Base-by-base conservation (phyloP, 306 rosid species). In the Sphenostylis stenocarpa region DNA sequence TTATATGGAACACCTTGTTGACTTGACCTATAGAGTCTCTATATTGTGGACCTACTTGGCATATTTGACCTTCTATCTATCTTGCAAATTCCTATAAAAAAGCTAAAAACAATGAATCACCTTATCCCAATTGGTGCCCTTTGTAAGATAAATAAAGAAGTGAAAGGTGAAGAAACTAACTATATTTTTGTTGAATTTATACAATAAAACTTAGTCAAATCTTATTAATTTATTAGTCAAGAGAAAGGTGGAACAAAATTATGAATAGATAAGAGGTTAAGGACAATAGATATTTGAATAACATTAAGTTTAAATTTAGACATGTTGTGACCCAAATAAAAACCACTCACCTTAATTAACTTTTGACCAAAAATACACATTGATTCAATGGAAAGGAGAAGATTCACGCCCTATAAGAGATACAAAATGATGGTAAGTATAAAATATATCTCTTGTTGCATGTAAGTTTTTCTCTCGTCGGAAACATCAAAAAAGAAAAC, bases 311-410 rank as follows among this genome's bases (percentile, higher is more conserved):
- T 77, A 10, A 65, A 72, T 55, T 77, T 77, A 82, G 79, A 55
- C 10, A 81, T 1, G 23, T 15, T 6, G 1, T 45, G 21, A 8
- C 43, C 67, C 3, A 77, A 66, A 72, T n/a, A 60, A 23, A n/a
- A 70, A 33, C 20, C 21, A 60, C 19, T 47, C 2, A 64, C 0
- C 68, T 26, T 72, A 71, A 72, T 75, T 9, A 56, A 56, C 61
- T 12, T 62, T 21, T 53, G 47, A 19, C 79, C 70, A 28, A 75
- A 67, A 81, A 55, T 80, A 49, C 55, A 15, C 20, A 3, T 26
- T 28, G 66, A 26, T 36, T 83, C 13, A 20, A 21, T 51, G 17
- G 44, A 56, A 76, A 56, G 77, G 34, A 53, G 72, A 84, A 8
- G 48, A 72, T 72, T 45, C 33, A 69, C 24, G 38, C 5, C n/a